Conservation (phyloP, 805 yeast genomes). For the Scheffersomyces coipomensis region DNA sequence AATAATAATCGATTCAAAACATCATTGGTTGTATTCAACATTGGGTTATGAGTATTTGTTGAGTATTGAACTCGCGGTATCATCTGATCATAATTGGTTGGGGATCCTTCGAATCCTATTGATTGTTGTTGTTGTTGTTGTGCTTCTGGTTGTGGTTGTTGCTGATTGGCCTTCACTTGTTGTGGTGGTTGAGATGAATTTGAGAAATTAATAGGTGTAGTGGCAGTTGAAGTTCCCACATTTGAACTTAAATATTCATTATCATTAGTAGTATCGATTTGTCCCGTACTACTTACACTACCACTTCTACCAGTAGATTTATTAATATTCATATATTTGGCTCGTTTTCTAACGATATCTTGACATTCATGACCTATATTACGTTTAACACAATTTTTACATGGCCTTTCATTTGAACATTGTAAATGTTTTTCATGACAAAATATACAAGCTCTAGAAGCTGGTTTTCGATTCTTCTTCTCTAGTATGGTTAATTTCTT, state of each 20-base stretch:
- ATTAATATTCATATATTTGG: slow-evolving; percentile 26
- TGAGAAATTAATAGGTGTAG: neutral
- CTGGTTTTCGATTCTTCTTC: slow-evolving; percentile 57
- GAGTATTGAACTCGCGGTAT: neutral
- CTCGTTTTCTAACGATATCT: slow-evolving; percentile 57
- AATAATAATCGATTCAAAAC: slow-evolving; percentile 21
- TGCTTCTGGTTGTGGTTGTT: neutral
- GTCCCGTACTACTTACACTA: neutral
- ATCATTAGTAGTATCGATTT: neutral
- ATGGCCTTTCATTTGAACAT: slow-evolving; percentile 69
- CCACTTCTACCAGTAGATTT: neutral
- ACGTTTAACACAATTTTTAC: slow-evolving; percentile 67
- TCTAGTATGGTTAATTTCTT: slow-evolving; percentile 54
- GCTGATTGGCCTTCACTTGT: neutral
- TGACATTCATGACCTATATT: slow-evolving; percentile 53
- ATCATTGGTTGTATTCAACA: slow-evolving; percentile 28
- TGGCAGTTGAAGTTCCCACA: neutral
- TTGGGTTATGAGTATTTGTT: slow-evolving; percentile 8
- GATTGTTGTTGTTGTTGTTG: slow-evolving; percentile 1
- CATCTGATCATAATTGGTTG: neutral
- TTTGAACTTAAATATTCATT: neutral
- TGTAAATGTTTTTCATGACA: slow-evolving; percentile 75
- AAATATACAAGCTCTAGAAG: slow-evolving; percentile 66
- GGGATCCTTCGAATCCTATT: neutral
- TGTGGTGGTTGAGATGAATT: neutral